phyloP scores from a whole-genome alignment of 306 rosid species.

The Begonia masoniana region DNA sequence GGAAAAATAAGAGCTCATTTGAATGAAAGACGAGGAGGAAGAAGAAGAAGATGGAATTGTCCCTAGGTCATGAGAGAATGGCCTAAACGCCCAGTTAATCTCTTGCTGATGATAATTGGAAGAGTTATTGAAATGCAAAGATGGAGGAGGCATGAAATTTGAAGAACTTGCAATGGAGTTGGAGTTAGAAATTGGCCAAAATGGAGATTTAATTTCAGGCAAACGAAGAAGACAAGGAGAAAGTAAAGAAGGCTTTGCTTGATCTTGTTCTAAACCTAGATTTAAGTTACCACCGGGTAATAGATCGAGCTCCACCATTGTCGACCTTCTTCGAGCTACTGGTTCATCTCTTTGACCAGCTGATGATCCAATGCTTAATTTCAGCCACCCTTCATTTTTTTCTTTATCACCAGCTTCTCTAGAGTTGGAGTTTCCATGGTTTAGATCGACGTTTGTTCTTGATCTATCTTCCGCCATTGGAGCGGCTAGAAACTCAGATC shows the following conservation, averaged over 20 bases:
- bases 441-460: conserved; percentile 22
- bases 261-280: not conserved
- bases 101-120: conserved; percentile 20
- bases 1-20: conserved; percentile 26
- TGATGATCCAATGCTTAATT: conserved; percentile 47
- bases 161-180: not conserved
- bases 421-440: conserved; percentile 13
- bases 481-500: conserved; percentile 7
- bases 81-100: conserved; percentile 58
- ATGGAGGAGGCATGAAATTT: conserved; percentile 12
- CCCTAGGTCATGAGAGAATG: conserved; percentile 20
- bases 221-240: conserved; percentile 1
- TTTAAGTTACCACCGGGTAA: conserved; percentile 14
- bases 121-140: conserved; percentile 23
- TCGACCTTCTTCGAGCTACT: conserved; percentile 4
- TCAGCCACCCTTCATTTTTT: conserved; percentile 51
- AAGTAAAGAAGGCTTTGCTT: not conserved
- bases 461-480: conserved; percentile 73
- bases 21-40: conserved; percentile 31
- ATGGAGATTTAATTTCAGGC: conserved; percentile 7
- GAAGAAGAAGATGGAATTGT: conserved; percentile 21
- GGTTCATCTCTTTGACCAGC: not conserved
- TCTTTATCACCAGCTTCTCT: conserved; percentile 14
- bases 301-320: conserved; percentile 56
- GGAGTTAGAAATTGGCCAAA: conserved; percentile 1